These are phyloP conservation scores for Tubosaeta brunneosetosa DNA, from an alignment of 768 basidiomycete species.

Conservation along the genomic window DNA sequence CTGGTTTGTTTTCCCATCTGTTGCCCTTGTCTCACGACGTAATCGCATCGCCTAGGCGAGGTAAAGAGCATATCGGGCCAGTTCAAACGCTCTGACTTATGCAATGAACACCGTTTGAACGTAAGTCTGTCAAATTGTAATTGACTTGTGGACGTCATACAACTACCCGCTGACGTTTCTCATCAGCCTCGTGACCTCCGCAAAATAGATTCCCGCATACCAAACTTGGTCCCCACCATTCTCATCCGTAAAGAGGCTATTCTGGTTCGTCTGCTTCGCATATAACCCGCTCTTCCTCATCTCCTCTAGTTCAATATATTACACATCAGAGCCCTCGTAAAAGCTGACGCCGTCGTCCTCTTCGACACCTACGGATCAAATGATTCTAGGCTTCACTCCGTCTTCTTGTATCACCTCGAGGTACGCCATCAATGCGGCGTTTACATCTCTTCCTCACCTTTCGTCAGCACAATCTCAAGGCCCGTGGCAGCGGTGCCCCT, in stretches of 20 bases:
- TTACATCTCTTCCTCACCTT: conserved; percentile 8
- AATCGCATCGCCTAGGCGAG: conserved; percentile 50
- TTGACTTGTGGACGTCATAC: conserved; percentile 15
- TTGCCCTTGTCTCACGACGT: conserved; percentile 19
- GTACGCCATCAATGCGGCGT: conserved; percentile 35
- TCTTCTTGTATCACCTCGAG: conserved; percentile 85
- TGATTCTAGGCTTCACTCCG: conserved; percentile 81
- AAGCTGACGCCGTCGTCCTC: conserved; percentile 84
- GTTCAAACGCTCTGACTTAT: conserved; percentile 88
- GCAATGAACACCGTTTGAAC: conserved; percentile 82
- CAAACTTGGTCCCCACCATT: conserved; percentile 93
- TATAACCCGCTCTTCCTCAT: conserved; percentile 10
- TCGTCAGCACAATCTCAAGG: conserved; percentile 75
- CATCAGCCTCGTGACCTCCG: conserved; percentile 83
- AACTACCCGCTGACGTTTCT: conserved; percentile 21
- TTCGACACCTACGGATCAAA: conserved; percentile 90
- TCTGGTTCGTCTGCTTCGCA: conserved; percentile 48
- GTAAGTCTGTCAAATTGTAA: conserved; percentile 45
- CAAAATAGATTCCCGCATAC: conserved; percentile 92
- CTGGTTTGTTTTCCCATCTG: conserved; percentile 20
- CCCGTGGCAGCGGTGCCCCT: conserved; percentile 62
- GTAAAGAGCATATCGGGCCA: conserved; percentile 86
- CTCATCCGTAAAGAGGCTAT: conserved; percentile 84
- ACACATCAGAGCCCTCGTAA: conserved; percentile 92
- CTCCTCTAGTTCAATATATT: conserved; percentile 75